Percentiles rank a stretch among this genome's conserved stretches.
Conservation (phyloP, 2,329 filamentous ascomycete species). For the Camillea tinctor region DNA sequence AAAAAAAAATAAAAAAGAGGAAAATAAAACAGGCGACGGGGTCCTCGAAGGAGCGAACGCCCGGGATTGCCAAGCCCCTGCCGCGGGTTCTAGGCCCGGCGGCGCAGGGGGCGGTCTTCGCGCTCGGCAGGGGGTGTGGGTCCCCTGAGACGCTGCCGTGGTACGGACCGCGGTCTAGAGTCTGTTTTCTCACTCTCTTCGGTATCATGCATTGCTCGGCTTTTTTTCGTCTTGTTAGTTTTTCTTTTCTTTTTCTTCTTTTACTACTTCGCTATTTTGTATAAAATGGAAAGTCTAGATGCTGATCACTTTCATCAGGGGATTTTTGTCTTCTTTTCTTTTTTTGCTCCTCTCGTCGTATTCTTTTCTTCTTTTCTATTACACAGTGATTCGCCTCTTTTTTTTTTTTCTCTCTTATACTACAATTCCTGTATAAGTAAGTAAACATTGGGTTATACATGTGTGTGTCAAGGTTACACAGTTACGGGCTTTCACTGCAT, state of each 20-base stretch:
- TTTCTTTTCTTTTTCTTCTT: no score
- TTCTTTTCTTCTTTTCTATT: neutral
- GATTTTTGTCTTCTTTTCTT: neutral
- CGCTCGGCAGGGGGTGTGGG: constrained; percentile 15
- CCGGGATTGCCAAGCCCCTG: neutral
- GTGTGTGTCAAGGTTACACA: no score
- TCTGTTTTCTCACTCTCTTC: no score
- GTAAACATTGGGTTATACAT: no score
- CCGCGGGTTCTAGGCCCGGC: constrained; percentile 19
- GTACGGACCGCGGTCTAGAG: constrained; percentile 23
- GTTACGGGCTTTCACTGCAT: no score
- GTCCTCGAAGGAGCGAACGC: neutral
- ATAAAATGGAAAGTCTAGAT: neutral
- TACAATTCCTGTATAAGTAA: no score
- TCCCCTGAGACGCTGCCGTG: constrained; percentile 16
- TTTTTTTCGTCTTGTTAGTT: no score
- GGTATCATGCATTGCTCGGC: no score
- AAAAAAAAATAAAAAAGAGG: no score
- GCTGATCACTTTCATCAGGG: neutral
- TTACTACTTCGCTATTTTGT: neutral
- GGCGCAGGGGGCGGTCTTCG: constrained; percentile 16
- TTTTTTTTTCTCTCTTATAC: no score
- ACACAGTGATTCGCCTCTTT: no score
- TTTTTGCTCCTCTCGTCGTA: neutral
- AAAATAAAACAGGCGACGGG: no score